Evolutionary conservation across 2,329 filamentous ascomycete genomes (phyloP), one percentile per base, ranked within the genome.

Genomic region (Emericellopsis atlantica): DNA sequence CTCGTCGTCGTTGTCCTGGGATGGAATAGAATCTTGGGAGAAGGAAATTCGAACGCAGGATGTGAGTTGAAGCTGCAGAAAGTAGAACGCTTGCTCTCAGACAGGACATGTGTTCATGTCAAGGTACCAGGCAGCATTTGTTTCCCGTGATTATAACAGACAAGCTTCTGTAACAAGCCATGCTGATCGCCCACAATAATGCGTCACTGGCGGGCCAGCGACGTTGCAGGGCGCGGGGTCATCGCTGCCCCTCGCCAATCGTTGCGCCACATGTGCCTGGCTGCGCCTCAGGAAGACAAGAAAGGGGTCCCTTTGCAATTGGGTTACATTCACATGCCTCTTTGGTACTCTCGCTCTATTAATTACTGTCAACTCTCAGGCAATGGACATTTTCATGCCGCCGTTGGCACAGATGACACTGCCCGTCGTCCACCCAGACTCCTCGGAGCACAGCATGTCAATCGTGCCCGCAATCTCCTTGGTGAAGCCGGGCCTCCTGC

Each of bases 401-500:
- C 81, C 81, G 35, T 56, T 56, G 12, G 79, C 79, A 58, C 76
- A 83, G n/a, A 85, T 68, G 26, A 84, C 72, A 52, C 74, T 80
- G 4, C 81, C 81, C 1, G 81, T 85, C 43, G 76, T 79, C 79
- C 80, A 85, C 2, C 67, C 72, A 32, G 68, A 69, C 56, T 85
- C 81, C 10, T 69, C 69, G 6, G 71, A 72, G 54, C 80, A 84
- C 33, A 85, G 61, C 79, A 85, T 83, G 8, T 72, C 80, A 37
- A 85, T 74, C 5, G 81, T 72, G 2, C 79, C 81, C 1, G 81
- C 81, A 58, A 85, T 68, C 59, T 85, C 81, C 33, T 44, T 46
- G 7, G 55, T 55, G 40, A 61, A 61, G 2, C 55, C 59, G 1
- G 59, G 59, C 21, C 59, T 45, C 41, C 55, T 46, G 4, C 54